Evolutionary conservation across 345 rosid genomes (phyloP).

Genomic region (Linum trigynum): DNA sequence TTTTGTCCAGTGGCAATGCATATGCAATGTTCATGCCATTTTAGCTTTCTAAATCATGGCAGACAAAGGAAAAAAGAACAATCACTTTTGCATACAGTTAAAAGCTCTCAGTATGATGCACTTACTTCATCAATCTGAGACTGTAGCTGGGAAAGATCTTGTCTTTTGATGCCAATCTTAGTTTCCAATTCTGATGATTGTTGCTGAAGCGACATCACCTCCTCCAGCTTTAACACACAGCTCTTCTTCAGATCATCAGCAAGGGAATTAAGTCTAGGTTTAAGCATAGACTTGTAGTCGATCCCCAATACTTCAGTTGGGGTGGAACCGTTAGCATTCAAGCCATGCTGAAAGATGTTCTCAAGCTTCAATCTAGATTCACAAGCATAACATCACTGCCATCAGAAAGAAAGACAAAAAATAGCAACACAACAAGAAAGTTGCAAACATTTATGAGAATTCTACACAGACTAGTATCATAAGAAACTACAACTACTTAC

Average conservation of each 20-base stretch:
- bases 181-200: constrained; percentile 42
- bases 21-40: background rate
- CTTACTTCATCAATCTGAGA: constrained; percentile 49
- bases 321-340: constrained; percentile 48
- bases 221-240: constrained; percentile 46
- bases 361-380: constrained; percentile 50
- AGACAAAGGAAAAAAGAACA: background rate
- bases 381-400: background rate
- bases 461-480: background rate
- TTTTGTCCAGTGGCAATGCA: background rate
- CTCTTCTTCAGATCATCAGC: constrained; percentile 41
- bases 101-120: constrained; percentile 3
- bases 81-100: background rate
- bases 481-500: background rate
- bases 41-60: background rate
- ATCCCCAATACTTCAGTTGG: constrained; percentile 71
- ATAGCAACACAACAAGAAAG: background rate
- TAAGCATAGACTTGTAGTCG: constrained; percentile 55
- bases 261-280: constrained; percentile 47
- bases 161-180: constrained; percentile 44
- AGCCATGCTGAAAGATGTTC: constrained; percentile 35
- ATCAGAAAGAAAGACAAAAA: background rate
- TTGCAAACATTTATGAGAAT: background rate
- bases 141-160: constrained; percentile 29
- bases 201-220: constrained; percentile 42